Evolutionary conservation across 345 rosid genomes (phyloP).

Genomic region (Eucalyptus melliodora): DNA sequence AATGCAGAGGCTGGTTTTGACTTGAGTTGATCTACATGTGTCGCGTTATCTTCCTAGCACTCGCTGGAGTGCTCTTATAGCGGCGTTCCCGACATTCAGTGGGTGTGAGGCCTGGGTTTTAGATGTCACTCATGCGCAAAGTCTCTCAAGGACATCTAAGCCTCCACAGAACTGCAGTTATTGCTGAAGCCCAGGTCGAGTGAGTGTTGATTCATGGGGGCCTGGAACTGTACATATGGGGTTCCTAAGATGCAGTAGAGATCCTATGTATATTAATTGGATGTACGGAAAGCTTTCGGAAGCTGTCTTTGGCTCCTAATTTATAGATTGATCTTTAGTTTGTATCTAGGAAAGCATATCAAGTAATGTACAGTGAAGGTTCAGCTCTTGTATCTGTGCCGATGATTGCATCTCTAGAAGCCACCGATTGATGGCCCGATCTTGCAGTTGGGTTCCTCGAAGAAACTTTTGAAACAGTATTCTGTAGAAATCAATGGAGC

Average conservation of each 20-base stretch:
- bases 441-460: neutral
- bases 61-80: neutral
- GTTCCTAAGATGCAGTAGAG: neutral
- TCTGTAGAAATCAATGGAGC: neutral
- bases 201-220: neutral
- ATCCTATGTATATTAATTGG: neutral
- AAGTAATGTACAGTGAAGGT: neutral
- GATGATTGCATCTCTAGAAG: neutral
- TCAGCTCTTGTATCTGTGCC: neutral
- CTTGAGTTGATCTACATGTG: slow-evolving; percentile 49
- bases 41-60: slow-evolving; percentile 9
- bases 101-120: neutral
- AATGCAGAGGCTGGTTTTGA: slow-evolving; percentile 98
- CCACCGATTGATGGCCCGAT: neutral
- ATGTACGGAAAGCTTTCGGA: neutral
- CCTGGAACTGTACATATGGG: neutral
- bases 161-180: neutral
- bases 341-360: neutral
- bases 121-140: neutral
- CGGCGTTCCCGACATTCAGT: neutral
- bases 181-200: neutral
- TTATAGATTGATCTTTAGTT: neutral
- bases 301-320: neutral
- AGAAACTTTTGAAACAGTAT: neutral
- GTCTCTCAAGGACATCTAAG: neutral